Conservation (phyloP, 805 yeast genomes). For the Zygotorulaspora sp. region DNA sequence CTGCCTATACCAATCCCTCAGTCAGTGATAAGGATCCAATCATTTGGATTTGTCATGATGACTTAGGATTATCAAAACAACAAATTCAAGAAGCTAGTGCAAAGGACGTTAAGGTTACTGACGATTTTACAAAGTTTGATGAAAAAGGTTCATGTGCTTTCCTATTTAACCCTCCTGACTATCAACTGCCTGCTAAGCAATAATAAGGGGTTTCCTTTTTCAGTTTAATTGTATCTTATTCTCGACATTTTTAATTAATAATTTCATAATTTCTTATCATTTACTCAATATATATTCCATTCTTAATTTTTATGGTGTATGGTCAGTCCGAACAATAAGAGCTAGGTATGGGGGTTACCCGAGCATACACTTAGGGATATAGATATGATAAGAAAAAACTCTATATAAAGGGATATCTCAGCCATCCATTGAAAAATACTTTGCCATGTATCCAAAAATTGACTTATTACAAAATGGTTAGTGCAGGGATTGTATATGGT, state of each 20-base stretch:
- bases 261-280: too few relatives aligned
- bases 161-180: conserved; percentile 68
- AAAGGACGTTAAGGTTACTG: conserved; percentile 47
- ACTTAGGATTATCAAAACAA: conserved; percentile 58
- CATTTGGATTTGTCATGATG: conserved; percentile 68
- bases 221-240: not conserved
- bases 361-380: too few relatives aligned
- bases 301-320: too few relatives aligned
- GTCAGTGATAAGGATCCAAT: conserved; percentile 41
- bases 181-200: conserved; percentile 37
- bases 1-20: conserved; percentile 32
- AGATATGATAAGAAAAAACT: too few relatives aligned
- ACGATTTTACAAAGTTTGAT: conserved; percentile 52
- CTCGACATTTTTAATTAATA: not conserved
- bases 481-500: conserved; percentile 15
- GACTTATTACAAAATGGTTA: not conserved
- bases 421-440: not conserved
- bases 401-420: too few relatives aligned
- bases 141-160: conserved; percentile 53
- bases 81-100: conserved; percentile 55
- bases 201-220: conserved; percentile 4
- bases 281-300: too few relatives aligned
- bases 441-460: not conserved
- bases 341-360: too few relatives aligned
- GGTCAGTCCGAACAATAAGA: too few relatives aligned